phyloP scores from a whole-genome alignment of 768 basidiomycete genomes.

The Lactifluus volemus region DNA sequence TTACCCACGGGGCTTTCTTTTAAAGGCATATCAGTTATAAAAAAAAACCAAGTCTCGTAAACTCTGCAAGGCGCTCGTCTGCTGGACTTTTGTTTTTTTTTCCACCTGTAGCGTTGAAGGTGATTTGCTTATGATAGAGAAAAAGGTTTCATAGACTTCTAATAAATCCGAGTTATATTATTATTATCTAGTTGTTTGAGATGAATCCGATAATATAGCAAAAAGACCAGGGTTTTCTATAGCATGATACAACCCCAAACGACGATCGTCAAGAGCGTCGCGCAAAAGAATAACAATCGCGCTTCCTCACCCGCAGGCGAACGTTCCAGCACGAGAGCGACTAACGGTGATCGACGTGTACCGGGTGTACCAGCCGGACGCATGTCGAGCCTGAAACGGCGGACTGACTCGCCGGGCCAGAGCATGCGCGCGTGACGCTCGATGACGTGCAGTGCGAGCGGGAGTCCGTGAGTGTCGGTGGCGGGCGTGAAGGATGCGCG shows the following conservation, averaged over 20 bases:
- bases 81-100: no score
- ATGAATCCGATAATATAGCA: no score
- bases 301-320: conserved; percentile 19
- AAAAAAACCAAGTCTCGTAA: no score
- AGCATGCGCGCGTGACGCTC: conserved; percentile 1
- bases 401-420: background rate
- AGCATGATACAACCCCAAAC: conserved; percentile 10
- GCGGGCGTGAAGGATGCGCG: conserved; percentile 15
- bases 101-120: no score
- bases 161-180: no score
- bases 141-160: no score
- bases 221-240: no score
- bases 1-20: no score
- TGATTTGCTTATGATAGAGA: no score
- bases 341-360: conserved; percentile 6
- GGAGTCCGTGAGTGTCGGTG: conserved; percentile 15
- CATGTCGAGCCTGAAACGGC: conserved; percentile 5
- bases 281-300: conserved; percentile 11
- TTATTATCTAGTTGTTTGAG: no score
- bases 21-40: no score
- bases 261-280: conserved; percentile 2
- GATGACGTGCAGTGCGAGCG: conserved; percentile 11
- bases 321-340: conserved; percentile 7
- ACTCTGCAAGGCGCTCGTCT: no score
- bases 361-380: conserved; percentile 14